Base-by-base conservation (phyloP, 176 grass and related monocot species). In the Oryza glumipatula region DNA sequence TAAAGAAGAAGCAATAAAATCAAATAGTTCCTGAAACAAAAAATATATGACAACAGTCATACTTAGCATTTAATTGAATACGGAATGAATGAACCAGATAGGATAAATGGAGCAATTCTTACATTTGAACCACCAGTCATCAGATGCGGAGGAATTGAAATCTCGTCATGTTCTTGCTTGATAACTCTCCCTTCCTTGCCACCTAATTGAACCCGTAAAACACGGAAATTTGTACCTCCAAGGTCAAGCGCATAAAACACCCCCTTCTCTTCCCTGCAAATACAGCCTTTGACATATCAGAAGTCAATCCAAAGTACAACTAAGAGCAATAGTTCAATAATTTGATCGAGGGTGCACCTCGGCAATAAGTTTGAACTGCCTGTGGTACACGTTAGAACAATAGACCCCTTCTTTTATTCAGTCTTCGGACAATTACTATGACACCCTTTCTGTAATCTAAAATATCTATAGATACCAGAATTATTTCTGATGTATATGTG, bases 231-330 rank as follows among this genome's bases (percentile, higher is more conserved):
- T 56, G 94, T 97, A 82, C 94, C 91, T 85, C 87, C 94, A 76
- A 97, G 91, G 67, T 97, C 94, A 85, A 97, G 89, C 63, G 91
- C 94, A 72, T 94, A 90, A 88, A 88, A 94, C 26, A 94, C 21
- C 61, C 94, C 91, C 75, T 80, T 88, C 82, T 94, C 89, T 47
- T 47, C 45, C 45, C 45, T 47, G 76, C n/a, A 33, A 78, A 60
- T 84, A 21, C 36, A 41, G 45, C 67, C 44, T 39, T 72, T 2
- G 24, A 28, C 7, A 44, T n/a, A 72, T 47, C 45, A 47, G 11
- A 47, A 47, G 9, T 47, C 45, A 47, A 46, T 77, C 61, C 63
- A 33, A 46, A 68, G 47, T 49, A 11, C 19, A 83, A 49, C 21
- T 75, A 2, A 9, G 12, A 61, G 32, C 79, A 81, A 28, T 35